Evolutionary conservation across 208 protist genomes (phyloP), one percentile per base, ranked within the genome.

Genomic region (Leishmania tropica): DNA sequence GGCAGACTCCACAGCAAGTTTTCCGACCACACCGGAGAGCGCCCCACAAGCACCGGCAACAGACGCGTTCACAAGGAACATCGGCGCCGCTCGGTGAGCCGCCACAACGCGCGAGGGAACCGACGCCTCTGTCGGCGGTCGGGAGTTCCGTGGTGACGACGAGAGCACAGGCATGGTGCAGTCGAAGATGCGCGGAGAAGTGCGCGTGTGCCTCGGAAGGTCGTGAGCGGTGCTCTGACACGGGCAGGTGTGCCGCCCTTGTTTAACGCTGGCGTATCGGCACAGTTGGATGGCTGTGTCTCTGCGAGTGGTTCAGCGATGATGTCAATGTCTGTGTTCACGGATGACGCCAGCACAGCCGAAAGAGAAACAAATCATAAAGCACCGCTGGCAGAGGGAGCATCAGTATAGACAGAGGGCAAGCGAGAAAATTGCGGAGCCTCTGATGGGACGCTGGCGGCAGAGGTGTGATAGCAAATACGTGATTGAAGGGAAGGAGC

Each of bases 21-120:
- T 97, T 40, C 94, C 94, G 21, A 93, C 90, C 10, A 91, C 91
- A 17, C 89, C 84, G 7, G 92, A 96, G 21, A 94, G 80, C 10
- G 94, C 92, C 0, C 94, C 94, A 75, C 88, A 96, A 15, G 78
- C 78, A 6, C 94, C 92, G 2, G 94, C 94, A 19, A 97, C n/a
- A 4, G 89, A 89, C 0, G 94, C 92, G 48, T 94, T 89, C 35
- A 93, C 13, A 47, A 97, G 85, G 75, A 95, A 97, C 37, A 90
- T 71, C 7, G 78, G 80, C 2, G 48, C 71, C 51, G 56, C 35
- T 42, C 67, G 47, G 62, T 48, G 77, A 31, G 37, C 31, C 47
- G 15, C 21, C 3, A 53, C 13, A 15, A 19, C 54, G 58, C 54
- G 56, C 47, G 53, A 62, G 40, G n/a, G 71, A 2, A 31, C 53